phyloP scores from a whole-genome alignment of 1,284 basidiomycete genomes.

The Phellopilus nigrolimitatus region DNA sequence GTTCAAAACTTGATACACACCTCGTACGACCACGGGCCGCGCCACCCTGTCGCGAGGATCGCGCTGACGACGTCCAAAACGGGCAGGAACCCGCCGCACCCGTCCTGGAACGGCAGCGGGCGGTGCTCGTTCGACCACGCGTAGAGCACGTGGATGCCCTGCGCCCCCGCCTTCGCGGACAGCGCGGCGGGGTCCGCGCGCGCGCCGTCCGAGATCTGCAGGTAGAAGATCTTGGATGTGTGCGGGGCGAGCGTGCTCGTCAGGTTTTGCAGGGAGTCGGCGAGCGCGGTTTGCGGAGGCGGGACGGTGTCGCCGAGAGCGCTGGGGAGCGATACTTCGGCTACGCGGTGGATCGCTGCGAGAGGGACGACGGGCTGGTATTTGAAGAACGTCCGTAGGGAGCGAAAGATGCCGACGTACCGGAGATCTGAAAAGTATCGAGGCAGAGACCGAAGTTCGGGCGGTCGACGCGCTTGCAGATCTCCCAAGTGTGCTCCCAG shows the following conservation, averaged over 20 bases:
- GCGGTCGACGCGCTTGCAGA: constrained; percentile 30
- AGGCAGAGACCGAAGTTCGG: constrained; percentile 32
- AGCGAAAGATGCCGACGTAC: constrained; percentile 16
- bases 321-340: constrained; percentile 18
- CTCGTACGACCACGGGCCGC: constrained; percentile 31
- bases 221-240: constrained; percentile 29
- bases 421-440: constrained; percentile 31
- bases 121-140: constrained; percentile 31
- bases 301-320: constrained; percentile 20
- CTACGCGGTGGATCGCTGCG: constrained; percentile 25
- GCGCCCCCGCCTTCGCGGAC: constrained; percentile 23
- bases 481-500: constrained; percentile 31
- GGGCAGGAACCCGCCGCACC: constrained; percentile 27
- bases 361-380: constrained; percentile 20
- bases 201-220: constrained; percentile 31
- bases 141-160: constrained; percentile 28
- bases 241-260: constrained; percentile 21
- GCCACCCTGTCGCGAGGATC: constrained; percentile 29
- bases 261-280: constrained; percentile 22
- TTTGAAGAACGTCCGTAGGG: background rate
- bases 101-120: constrained; percentile 26
- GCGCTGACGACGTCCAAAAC: constrained; percentile 29
- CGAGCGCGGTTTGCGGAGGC: constrained; percentile 17
- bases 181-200: constrained; percentile 23
- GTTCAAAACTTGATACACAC: constrained; percentile 15